phyloP scores from a whole-genome alignment of 768 basidiomycete species.

The Psilocybe azurescens region DNA sequence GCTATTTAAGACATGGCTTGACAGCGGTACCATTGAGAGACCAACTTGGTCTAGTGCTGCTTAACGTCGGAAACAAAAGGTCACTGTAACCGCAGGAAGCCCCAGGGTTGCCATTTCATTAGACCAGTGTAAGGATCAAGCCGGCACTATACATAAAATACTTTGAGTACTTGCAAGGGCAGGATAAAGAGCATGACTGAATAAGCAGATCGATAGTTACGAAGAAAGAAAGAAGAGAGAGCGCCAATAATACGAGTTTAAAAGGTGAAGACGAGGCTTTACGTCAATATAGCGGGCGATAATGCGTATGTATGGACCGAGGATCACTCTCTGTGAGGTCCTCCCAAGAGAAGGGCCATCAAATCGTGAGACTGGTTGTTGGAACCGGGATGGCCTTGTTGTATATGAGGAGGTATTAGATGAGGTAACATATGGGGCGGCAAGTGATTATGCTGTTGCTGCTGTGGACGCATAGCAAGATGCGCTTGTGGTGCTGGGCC shows the following conservation, averaged over 20 bases:
- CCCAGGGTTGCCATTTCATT: constrained; percentile 12
- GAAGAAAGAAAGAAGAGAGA: neutral
- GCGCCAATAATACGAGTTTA: constrained; percentile 17
- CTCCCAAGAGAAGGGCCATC: constrained; percentile 86
- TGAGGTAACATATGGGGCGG: constrained; percentile 59
- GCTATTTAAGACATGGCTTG: constrained; percentile 1
- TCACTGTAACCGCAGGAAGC: constrained; percentile 4
- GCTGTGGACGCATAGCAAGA: constrained; percentile 55
- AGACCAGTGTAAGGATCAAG: constrained; percentile 16
- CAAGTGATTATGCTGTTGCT: constrained; percentile 61
- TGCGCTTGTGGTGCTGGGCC: constrained; percentile 49
- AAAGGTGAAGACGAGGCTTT: constrained; percentile 2
- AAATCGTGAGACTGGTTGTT: constrained; percentile 73
- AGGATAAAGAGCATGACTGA: constrained; percentile 4
- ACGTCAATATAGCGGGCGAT: neutral
- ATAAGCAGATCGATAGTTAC: constrained; percentile 5
- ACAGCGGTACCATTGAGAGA: constrained; percentile 5
- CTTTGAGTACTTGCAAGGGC: constrained; percentile 12
- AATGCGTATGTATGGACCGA: neutral
- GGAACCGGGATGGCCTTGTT: constrained; percentile 54
- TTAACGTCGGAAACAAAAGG: constrained; percentile 1
- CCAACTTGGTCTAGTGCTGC: neutral
- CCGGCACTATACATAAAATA: constrained; percentile 15
- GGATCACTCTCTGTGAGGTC: constrained; percentile 66
- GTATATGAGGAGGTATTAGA: constrained; percentile 61